Conservation (phyloP, 805 yeast genomes). For the Candida boidinii region DNA sequence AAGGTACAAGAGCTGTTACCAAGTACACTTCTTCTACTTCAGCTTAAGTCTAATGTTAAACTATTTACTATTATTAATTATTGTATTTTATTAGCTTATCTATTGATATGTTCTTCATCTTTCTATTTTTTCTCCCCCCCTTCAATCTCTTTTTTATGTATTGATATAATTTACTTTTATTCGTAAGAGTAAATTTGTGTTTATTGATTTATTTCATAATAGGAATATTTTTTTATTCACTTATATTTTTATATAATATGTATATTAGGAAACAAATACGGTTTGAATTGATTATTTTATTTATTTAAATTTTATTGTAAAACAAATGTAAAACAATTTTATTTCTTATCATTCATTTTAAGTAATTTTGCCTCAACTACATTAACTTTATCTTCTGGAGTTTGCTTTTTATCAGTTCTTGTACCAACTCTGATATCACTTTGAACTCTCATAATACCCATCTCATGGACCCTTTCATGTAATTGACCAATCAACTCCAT, state of each 20-base stretch:
- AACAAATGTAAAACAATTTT: too few species aligned
- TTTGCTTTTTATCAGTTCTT: constrained; percentile 65
- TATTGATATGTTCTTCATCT: not conserved
- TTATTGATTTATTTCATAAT: too few species aligned
- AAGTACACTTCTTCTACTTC: constrained; percentile 72
- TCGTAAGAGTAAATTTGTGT: too few species aligned
- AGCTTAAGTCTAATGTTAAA: constrained; percentile 17
- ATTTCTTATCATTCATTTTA: constrained; percentile 4
- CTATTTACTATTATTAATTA: not conserved
- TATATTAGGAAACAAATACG: constrained; percentile 2
- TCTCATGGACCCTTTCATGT: constrained; percentile 62
- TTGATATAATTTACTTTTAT: too few species aligned
- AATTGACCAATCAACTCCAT: constrained; percentile 69
- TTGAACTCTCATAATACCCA: constrained; percentile 73
- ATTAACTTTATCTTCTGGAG: constrained; percentile 64
- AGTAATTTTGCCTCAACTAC: constrained; percentile 48
- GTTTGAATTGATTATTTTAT: not conserved
- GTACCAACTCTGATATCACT: constrained; percentile 85
- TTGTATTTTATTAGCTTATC: not conserved
- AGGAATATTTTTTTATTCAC: constrained; percentile 3
- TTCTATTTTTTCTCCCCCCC: not conserved
- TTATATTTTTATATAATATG: constrained; percentile 3
- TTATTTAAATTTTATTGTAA: not conserved
- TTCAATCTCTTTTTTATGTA: constrained; percentile 2
- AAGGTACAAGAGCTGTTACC: constrained; percentile 98